Conservation (phyloP, 768 basidiomycete species). For the Suillus alpinus region DNA sequence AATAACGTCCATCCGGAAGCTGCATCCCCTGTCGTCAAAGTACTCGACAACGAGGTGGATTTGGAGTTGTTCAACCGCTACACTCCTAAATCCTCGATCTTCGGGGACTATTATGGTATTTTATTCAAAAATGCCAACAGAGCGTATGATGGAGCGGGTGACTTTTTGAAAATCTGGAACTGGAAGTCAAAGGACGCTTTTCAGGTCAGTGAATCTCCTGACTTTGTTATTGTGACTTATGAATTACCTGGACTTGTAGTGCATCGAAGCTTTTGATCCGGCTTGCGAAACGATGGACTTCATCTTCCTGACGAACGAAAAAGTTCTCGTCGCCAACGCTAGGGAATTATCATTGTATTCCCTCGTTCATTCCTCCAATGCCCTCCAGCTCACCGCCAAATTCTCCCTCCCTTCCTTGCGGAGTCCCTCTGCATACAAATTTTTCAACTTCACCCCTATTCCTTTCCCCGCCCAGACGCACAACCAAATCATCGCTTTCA, state of each 20-base stretch:
- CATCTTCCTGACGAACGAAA: neutral
- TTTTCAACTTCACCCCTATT: neutral
- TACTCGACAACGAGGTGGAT: too few relatives aligned
- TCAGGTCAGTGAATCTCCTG: neutral
- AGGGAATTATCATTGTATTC: neutral
- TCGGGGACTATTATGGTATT: neutral
- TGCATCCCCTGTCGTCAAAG: conserved; percentile 2
- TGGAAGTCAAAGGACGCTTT: neutral
- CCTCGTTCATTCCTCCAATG: neutral
- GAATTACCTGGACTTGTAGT: neutral
- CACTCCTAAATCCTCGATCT: neutral
- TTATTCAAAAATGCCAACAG: neutral
- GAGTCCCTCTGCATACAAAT: neutral
- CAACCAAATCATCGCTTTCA: neutral
- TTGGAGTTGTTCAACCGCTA: neutral
- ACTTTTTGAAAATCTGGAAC: neutral
- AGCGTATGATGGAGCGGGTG: neutral
- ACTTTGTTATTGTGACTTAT: neutral
- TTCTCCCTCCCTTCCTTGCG: neutral
- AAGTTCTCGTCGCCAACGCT: neutral
- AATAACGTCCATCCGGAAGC: conserved; percentile 10
- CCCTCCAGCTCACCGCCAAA: neutral
- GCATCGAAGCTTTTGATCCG: neutral
- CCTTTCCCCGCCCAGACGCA: neutral
- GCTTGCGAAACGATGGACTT: neutral